Percentiles rank a stretch among this genome's conserved stretches.
These are phyloP conservation scores for Melanomma pulvis-pyrius DNA, from an alignment of 495 filamentous ascomycete genomes.

Conservation along the genomic window DNA sequence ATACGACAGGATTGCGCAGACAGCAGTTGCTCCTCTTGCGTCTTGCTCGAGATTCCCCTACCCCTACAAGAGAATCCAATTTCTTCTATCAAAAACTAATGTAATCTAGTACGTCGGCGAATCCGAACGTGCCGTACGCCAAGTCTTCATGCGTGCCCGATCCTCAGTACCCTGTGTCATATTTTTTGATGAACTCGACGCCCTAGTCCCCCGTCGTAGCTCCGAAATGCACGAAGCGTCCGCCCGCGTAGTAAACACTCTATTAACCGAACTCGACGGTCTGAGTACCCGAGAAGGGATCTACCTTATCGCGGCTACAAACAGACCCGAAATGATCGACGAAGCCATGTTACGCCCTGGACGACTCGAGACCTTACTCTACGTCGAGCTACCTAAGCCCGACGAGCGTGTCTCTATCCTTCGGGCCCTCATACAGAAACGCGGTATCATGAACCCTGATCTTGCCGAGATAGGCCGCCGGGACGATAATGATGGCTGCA, in stretches of 20 bases:
- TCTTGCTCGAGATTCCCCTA: background rate
- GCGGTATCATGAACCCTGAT: constrained; percentile 51
- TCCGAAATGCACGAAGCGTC: constrained; percentile 80
- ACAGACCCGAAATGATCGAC: constrained; percentile 95
- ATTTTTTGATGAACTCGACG: constrained; percentile 97
- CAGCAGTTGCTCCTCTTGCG: too few species aligned
- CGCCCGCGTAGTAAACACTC: constrained; percentile 88
- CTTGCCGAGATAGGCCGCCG: constrained; percentile 62
- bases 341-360: constrained; percentile 92
- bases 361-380: constrained; percentile 83
- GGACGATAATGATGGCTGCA: constrained; percentile 57
- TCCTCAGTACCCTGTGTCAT: constrained; percentile 88
- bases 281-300: constrained; percentile 79
- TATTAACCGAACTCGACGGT: constrained; percentile 95
- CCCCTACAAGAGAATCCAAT: background rate
- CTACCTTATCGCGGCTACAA: constrained; percentile 94
- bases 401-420: constrained; percentile 86
- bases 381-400: constrained; percentile 81
- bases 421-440: constrained; percentile 70
- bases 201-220: constrained; percentile 82
- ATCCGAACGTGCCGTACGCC: constrained; percentile 86
- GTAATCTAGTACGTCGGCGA: constrained; percentile 77
- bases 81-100: constrained; percentile 1
- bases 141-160: constrained; percentile 87
- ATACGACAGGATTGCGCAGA: background rate